Evolutionary conservation across 176 grass and related monocot species (phyloP).

Genomic region (Dactylis glomerata): DNA sequence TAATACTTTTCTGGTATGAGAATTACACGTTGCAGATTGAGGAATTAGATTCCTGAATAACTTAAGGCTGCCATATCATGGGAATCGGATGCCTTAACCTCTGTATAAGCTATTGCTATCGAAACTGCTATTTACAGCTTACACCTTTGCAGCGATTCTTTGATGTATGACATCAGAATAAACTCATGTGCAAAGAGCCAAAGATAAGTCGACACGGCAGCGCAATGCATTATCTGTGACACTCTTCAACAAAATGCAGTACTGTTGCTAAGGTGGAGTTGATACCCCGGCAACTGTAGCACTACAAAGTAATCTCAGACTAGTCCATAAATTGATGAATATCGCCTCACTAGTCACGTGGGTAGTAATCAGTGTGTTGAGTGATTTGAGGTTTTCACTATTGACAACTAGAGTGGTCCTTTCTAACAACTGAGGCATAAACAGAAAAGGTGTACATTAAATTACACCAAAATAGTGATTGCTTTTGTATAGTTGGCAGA

Average conservation of each 20-base stretch:
- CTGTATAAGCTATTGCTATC: background rate
- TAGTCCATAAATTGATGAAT: background rate
- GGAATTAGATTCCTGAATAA: constrained; percentile 29
- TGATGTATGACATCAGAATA: constrained; percentile 6
- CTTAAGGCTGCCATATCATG: constrained; percentile 4
- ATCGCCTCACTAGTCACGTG: background rate
- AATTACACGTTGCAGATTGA: background rate
- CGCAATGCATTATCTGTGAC: background rate
- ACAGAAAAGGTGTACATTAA: background rate
- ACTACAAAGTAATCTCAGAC: background rate
- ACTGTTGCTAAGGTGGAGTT: background rate
- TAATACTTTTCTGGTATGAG: background rate
- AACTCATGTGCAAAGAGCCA: background rate
- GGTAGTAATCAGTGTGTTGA: background rate
- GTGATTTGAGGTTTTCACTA: background rate
- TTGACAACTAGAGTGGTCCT: background rate
- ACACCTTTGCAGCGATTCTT: constrained; percentile 13
- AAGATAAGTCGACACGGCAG: background rate
- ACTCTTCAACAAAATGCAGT: constrained; percentile 1
- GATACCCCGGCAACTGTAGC: background rate
- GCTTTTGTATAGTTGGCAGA: background rate
- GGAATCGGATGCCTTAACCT: constrained; percentile 30
- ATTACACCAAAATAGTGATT: background rate
- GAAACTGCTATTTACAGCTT: constrained; percentile 12
- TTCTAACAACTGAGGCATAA: background rate